Evolutionary conservation across 1,284 basidiomycete genomes (phyloP).

Genomic region (Wolfiporia cocos): DNA sequence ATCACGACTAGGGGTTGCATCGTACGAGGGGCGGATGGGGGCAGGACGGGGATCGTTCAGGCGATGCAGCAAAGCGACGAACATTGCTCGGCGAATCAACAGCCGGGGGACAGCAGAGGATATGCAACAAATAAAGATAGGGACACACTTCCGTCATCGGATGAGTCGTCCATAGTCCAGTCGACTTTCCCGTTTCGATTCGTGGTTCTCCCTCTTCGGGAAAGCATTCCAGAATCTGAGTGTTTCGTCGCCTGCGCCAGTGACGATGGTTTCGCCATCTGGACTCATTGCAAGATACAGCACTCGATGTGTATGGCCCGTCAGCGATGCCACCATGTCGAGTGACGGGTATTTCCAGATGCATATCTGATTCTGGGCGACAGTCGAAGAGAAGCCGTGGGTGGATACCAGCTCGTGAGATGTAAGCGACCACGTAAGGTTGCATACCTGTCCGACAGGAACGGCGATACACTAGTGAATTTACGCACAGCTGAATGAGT

Average conservation of each 20-base stretch:
- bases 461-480: too few relatives aligned
- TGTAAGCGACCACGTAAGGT: constrained; percentile 93
- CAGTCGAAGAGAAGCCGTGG: constrained; percentile 92
- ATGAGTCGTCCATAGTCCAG: constrained; percentile 62
- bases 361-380: constrained; percentile 96
- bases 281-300: constrained; percentile 97
- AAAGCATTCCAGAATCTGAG: constrained; percentile 95
- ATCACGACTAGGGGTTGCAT: too few relatives aligned
- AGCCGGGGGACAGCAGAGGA: background rate
- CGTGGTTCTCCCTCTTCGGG: constrained; percentile 56
- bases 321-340: constrained; percentile 90
- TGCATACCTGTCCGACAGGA: constrained; percentile 96
- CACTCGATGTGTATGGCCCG: constrained; percentile 92
- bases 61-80: background rate
- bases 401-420: constrained; percentile 98
- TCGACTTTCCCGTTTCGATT: constrained; percentile 39
- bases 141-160: constrained; percentile 30
- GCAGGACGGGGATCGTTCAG: too few relatives aligned
- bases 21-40: too few relatives aligned
- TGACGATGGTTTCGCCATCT: constrained; percentile 96
- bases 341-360: constrained; percentile 96
- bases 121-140: constrained; percentile 10
- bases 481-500: background rate
- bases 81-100: background rate
- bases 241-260: constrained; percentile 97